These are phyloP conservation scores for Myotisia sp. DNA, from an alignment of 2,329 filamentous ascomycete genomes.

Conservation along the genomic window DNA sequence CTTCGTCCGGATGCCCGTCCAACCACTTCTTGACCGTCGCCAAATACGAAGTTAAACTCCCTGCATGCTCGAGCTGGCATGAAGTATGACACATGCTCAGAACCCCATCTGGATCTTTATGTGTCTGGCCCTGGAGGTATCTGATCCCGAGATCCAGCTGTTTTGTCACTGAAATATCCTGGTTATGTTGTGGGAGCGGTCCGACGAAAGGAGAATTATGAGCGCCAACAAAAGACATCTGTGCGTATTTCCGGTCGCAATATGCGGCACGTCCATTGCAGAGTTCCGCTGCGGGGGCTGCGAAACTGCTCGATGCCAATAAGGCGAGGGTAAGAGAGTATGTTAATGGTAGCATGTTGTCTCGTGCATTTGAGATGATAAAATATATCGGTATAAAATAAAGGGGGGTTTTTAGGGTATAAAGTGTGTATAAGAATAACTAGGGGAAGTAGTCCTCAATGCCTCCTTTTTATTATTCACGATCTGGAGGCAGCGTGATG, in stretches of 20 bases:
- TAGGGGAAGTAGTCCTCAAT: no score
- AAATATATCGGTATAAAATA: no score
- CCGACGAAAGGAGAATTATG: conserved; percentile 55
- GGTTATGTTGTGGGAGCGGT: conserved; percentile 40
- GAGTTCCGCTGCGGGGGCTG: conserved; percentile 10
- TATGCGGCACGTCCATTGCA: conserved; percentile 47
- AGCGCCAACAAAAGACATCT: conserved; percentile 47
- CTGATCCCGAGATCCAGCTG: conserved; percentile 50
- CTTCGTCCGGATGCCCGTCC: conserved; percentile 43
- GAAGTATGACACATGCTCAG: conserved; percentile 52
- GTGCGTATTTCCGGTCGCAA: conserved; percentile 44
- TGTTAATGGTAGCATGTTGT: background rate
- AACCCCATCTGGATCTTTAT: conserved; percentile 33
- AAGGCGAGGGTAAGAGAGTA: background rate
- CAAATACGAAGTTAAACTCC: conserved; percentile 43
- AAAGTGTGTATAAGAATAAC: no score
- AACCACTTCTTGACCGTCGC: conserved; percentile 46
- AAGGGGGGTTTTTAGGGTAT: no score
- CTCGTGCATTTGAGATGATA: no score
- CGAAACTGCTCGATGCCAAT: conserved; percentile 2
- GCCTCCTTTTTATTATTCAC: no score
- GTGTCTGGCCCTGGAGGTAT: conserved; percentile 51
- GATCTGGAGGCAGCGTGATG: no score
- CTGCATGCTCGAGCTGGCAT: conserved; percentile 46
- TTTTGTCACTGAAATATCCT: conserved; percentile 43